phyloP scores from a whole-genome alignment of 768 basidiomycete genomes.

The Lepiota venenata region DNA sequence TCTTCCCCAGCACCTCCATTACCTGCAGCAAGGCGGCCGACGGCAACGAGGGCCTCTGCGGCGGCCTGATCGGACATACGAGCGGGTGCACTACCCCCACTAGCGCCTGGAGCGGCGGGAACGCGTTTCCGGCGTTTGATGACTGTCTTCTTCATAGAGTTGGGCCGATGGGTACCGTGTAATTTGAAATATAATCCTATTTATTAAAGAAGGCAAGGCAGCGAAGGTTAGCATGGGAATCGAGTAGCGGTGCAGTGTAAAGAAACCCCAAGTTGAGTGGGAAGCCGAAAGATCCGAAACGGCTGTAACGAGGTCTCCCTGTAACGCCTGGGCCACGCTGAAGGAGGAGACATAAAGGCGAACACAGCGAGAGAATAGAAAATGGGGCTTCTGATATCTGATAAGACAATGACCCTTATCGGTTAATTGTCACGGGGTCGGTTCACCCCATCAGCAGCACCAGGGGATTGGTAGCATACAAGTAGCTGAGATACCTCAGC shows the following conservation, averaged over 20 bases:
- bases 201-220: slow-evolving; percentile 14
- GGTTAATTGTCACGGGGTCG: no score
- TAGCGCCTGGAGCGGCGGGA: slow-evolving; percentile 73
- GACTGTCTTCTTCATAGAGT: slow-evolving; percentile 98
- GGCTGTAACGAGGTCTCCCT: no score
- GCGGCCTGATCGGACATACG: slow-evolving; percentile 81
- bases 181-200: slow-evolving; percentile 97
- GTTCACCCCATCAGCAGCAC: no score
- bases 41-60: slow-evolving; percentile 84
- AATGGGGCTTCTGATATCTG: no score
- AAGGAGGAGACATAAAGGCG: no score
- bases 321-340: no score
- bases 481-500: no score
- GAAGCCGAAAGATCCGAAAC: no score
- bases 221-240: neutral
- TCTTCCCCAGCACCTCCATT: slow-evolving; percentile 30
- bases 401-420: no score
- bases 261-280: no score
- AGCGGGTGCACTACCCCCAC: slow-evolving; percentile 23
- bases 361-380: no score
- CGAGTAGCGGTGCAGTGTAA: neutral
- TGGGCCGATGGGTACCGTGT: slow-evolving; percentile 94
- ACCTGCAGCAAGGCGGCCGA: slow-evolving; percentile 52
- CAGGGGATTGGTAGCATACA: no score
- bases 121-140: slow-evolving; percentile 98